Base-by-base conservation (phyloP, 768 basidiomycete genomes). In the Cystobasidium onofrii region DNA sequence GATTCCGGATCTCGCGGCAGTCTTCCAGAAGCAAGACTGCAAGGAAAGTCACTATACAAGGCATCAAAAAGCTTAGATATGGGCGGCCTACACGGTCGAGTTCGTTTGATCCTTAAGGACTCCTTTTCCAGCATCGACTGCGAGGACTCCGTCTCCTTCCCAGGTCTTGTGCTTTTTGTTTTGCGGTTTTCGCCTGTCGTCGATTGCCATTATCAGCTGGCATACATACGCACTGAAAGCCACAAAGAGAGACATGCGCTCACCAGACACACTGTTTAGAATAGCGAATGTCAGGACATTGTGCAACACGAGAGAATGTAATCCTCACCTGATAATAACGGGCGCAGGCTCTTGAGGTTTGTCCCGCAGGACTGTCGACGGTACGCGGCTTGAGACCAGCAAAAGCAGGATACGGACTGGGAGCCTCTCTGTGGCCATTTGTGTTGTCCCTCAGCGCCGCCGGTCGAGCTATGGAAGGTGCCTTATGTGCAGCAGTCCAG, bases 101-200 rank as follows among this genome's bases (percentile, higher is more conserved):
- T 52, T 70, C 10, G 77, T 76, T 0, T 73, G 60, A 43, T 78
- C 76, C 12, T 76, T 57, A 2, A 82, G 62, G 15, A 75, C 72
- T 0, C 74, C 69, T n/a, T 64, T 76, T 13, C 63, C 67, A 2
- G 76, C 78, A 18, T 62, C 33, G 39, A 79, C 76, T 15, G 77
- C 36, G 18, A 78, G 64, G 1, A 78, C 54, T 0, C 78, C 81
- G 41, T 81, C 81, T 9, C 88, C 90, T 72, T 92, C 91, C 91
- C 92, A 93, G 0, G 88, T 89, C 79, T 90, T 89, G 77, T 91
- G 86, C 81, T 92, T 92, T 83, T 85, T 90, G 44, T 84, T 83
- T 44, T 74, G 73, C 23, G 75, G 75, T 71, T 75, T 75, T 23
- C 74, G 74, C 74, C 74, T 72, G 50, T 50, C 20, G 7, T 41